These are phyloP conservation scores for Lasiodiplodia sp. DNA, from an alignment of 2,329 filamentous ascomycete genomes.

Conservation along the genomic window DNA sequence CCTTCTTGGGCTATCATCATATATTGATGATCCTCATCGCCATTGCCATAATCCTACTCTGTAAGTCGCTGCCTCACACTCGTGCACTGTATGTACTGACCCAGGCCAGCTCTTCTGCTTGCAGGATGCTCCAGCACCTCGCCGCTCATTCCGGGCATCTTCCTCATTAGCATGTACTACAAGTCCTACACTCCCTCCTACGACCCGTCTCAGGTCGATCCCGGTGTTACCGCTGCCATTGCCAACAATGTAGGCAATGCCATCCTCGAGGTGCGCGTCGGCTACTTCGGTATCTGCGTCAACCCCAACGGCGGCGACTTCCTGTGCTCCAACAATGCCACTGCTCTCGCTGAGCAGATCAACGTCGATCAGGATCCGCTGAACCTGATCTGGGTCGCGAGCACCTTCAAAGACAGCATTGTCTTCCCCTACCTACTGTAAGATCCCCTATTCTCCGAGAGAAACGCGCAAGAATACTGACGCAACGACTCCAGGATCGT, in stretches of 20 bases:
- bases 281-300: constrained; percentile 98
- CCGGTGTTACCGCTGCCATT: constrained; percentile 84
- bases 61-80: constrained; percentile 62
- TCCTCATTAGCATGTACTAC: constrained; percentile 98
- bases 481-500: constrained; percentile 72
- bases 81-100: not conserved
- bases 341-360: constrained; percentile 86
- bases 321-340: constrained; percentile 97
- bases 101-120: constrained; percentile 76
- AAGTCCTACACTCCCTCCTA: constrained; percentile 82
- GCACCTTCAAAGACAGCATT: constrained; percentile 97
- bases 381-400: constrained; percentile 95
- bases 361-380: constrained; percentile 91
- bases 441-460: constrained; percentile 47
- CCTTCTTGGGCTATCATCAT: constrained; percentile 75
- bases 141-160: constrained; percentile 92
- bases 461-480: not conserved
- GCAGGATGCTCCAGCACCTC: constrained; percentile 97
- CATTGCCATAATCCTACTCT: constrained; percentile 90
- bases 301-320: constrained; percentile 89
- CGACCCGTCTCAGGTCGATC: constrained; percentile 87
- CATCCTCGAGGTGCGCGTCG: constrained; percentile 86
- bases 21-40: constrained; percentile 98
- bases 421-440: constrained; percentile 97
- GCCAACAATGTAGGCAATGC: constrained; percentile 88